Evolutionary conservation across 768 basidiomycete genomes (phyloP).

Genomic region (Porphyrellus cyaneotinctus): DNA sequence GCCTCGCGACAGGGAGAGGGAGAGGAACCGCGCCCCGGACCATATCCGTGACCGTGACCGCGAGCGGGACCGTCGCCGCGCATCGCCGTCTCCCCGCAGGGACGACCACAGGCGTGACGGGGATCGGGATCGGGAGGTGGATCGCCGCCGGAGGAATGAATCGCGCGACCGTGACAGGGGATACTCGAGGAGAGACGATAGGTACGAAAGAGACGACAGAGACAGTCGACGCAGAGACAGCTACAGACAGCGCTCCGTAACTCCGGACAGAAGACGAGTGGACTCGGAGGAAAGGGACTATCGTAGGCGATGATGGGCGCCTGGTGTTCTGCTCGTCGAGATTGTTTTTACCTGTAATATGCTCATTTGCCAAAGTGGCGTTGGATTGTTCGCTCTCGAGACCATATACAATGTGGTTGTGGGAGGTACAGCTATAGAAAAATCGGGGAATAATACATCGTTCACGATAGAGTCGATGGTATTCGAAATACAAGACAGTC

Average conservation of each 20-base stretch:
- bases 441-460: slow-evolving; percentile 5
- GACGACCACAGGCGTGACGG: slow-evolving; percentile 19
- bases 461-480: background rate
- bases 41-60: slow-evolving; percentile 18
- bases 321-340: background rate
- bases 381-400: background rate
- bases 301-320: slow-evolving; percentile 20
- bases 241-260: slow-evolving; percentile 21
- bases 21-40: slow-evolving; percentile 24
- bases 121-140: slow-evolving; percentile 24
- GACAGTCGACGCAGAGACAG: slow-evolving; percentile 21
- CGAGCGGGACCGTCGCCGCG: slow-evolving; percentile 17
- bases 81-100: slow-evolving; percentile 24
- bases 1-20: slow-evolving; percentile 21
- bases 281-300: slow-evolving; percentile 24
- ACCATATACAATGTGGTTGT: no score
- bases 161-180: slow-evolving; percentile 22
- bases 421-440: no score
- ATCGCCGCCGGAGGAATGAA: slow-evolving; percentile 25
- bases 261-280: slow-evolving; percentile 22
- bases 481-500: background rate
- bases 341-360: slow-evolving; percentile 3
- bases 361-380: background rate
- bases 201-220: slow-evolving; percentile 23
- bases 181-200: slow-evolving; percentile 18